phyloP scores from a whole-genome alignment of 495 filamentous ascomycete species.

The Mytilinidion resinicola region DNA sequence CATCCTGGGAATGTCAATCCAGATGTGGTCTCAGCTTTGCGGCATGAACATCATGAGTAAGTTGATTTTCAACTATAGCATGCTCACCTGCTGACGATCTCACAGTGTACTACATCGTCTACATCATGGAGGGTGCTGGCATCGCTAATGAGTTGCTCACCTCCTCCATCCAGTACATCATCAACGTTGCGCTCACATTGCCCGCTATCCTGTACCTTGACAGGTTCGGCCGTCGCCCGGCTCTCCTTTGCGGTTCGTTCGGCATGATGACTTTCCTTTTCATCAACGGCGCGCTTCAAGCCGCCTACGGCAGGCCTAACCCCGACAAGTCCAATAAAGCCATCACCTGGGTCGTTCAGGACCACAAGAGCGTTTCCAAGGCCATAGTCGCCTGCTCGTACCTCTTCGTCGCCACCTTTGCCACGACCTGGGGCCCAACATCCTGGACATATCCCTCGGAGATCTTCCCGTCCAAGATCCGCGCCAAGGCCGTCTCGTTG shows the following conservation, averaged over 20 bases:
- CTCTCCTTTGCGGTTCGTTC: slow-evolving; percentile 29
- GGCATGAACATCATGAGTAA: slow-evolving; percentile 70
- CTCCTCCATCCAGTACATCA: slow-evolving; percentile 70
- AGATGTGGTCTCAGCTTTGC: slow-evolving; percentile 69
- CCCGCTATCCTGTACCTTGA: slow-evolving; percentile 48
- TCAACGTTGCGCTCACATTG: slow-evolving; percentile 63
- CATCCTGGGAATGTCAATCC: slow-evolving; percentile 63
- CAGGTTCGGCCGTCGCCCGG: slow-evolving; percentile 26
- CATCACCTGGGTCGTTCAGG: slow-evolving; percentile 26
- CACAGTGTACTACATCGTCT: slow-evolving; percentile 63
- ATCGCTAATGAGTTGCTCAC: slow-evolving; percentile 60
- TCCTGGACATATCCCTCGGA: slow-evolving; percentile 63
- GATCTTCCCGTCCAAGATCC: slow-evolving; percentile 59
- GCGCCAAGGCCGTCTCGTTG: slow-evolving; percentile 60
- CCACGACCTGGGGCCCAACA: slow-evolving; percentile 52
- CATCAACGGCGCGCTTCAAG: slow-evolving; percentile 29
- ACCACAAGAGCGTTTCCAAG: slow-evolving; percentile 31
- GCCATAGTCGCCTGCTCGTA: slow-evolving; percentile 60
- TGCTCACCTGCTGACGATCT: slow-evolving; percentile 27
- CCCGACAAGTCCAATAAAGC: slow-evolving; percentile 13
- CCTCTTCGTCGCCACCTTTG: slow-evolving; percentile 59
- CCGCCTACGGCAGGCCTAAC: slow-evolving; percentile 25
- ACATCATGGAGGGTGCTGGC: slow-evolving; percentile 64
- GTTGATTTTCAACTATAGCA: slow-evolving; percentile 2
- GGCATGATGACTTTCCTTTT: slow-evolving; percentile 31